A percentile compares a stretch with the other conserved stretches of the same genome.
Evolutionary conservation across 2,329 filamentous ascomycete species (phyloP).

Genomic region (Dothidotthia symphoricarpi): DNA sequence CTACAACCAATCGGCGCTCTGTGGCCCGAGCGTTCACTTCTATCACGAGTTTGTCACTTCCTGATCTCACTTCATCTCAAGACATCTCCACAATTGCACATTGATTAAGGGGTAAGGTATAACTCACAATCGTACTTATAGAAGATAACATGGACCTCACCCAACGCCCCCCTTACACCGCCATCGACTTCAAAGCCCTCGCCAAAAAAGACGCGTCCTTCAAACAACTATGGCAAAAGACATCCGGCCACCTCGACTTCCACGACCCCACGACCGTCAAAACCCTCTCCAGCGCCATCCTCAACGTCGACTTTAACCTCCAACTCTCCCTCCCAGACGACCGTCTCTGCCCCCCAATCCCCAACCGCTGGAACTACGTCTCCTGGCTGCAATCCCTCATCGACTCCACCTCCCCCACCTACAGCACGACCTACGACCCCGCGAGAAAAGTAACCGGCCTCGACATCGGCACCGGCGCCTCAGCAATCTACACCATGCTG

Average conservation of each 20-base stretch:
- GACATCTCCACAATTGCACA: background rate
- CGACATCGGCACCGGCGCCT: conserved; percentile 88
- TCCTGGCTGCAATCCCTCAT: conserved; percentile 82
- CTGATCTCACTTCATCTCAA: no score
- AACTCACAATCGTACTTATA: no score
- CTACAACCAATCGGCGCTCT: conserved; percentile 20
- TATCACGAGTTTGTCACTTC: background rate
- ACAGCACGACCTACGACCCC: conserved; percentile 48
- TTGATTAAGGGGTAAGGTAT: no score
- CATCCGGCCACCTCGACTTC: conserved; percentile 70
- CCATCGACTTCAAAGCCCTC: conserved; percentile 62
- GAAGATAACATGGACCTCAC: conserved; percentile 28
- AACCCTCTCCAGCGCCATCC: conserved; percentile 73
- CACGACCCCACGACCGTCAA: conserved; percentile 72
- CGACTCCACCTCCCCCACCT: conserved; percentile 60
- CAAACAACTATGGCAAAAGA: conserved; percentile 48
- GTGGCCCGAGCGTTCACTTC: conserved; percentile 15
- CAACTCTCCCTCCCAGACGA: conserved; percentile 69
- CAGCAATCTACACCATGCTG: conserved; percentile 85
- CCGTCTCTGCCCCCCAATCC: conserved; percentile 80
- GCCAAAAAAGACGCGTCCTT: conserved; percentile 60
- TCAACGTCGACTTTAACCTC: conserved; percentile 73
- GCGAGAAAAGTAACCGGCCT: conserved; percentile 64
- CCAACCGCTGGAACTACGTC: conserved; percentile 78
- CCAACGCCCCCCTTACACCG: conserved; percentile 49